Evolutionary conservation across 2,329 filamentous ascomycete species (phyloP).

Genomic region (Trichoderma oligosporum): DNA sequence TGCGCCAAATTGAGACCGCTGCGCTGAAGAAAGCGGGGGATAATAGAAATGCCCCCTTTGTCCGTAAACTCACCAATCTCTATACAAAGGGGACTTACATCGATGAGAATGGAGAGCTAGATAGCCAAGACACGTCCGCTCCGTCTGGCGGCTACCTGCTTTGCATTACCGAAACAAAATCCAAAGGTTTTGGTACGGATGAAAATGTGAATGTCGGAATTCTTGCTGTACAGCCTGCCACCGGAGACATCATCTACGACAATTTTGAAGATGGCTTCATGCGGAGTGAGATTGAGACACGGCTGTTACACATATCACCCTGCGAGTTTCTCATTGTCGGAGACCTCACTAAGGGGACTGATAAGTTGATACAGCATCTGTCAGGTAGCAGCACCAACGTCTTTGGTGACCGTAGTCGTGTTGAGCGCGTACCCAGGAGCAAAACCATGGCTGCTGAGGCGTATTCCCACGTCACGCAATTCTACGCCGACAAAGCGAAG

Average conservation of each 20-base stretch:
- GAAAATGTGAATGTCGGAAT: constrained; percentile 92
- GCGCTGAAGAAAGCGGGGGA: constrained; percentile 93
- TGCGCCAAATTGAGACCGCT: constrained; percentile 90
- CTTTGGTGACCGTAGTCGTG: constrained; percentile 83
- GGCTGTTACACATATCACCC: constrained; percentile 90
- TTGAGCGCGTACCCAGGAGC: constrained; percentile 71
- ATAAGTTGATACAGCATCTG: constrained; percentile 86
- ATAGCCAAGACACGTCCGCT: constrained; percentile 43
- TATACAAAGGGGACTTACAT: constrained; percentile 99
- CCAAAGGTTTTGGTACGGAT: constrained; percentile 75
- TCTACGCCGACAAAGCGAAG: constrained; percentile 85
- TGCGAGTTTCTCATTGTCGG: constrained; percentile 95
- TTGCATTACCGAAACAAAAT: constrained; percentile 83
- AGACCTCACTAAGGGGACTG: constrained; percentile 81
- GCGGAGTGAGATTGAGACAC: constrained; percentile 91
- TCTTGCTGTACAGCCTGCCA: constrained; percentile 90
- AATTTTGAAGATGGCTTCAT: constrained; percentile 97
- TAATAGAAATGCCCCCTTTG: constrained; percentile 88
- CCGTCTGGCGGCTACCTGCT: constrained; percentile 80
- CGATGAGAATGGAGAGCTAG: constrained; percentile 82
- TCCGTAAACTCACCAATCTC: constrained; percentile 87
- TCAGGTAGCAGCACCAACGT: constrained; percentile 87
- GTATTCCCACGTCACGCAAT: constrained; percentile 84
- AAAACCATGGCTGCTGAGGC: constrained; percentile 82
- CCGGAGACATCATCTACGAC: constrained; percentile 93